Conservation (phyloP, 495 filamentous ascomycete species). For the Penicillium robsamsonii region DNA sequence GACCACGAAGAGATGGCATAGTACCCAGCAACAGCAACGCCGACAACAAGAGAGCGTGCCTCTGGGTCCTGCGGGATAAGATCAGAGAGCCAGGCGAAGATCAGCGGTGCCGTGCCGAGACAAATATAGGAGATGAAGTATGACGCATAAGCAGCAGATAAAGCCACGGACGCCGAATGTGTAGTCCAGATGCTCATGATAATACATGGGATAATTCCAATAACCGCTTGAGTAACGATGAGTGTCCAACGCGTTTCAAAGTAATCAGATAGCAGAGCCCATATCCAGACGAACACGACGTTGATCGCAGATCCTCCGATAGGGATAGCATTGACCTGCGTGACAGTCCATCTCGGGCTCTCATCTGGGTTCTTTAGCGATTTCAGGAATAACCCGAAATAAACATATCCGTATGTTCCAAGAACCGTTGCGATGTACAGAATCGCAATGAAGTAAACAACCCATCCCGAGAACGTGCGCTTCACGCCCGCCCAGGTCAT, state of each 20-base stretch:
- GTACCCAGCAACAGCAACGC: slow-evolving; percentile 32
- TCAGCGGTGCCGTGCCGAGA: slow-evolving; percentile 34
- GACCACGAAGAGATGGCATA: slow-evolving; percentile 36
- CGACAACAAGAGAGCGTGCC: slow-evolving; percentile 28
- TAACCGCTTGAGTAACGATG: slow-evolving; percentile 27
- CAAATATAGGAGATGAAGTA: slow-evolving; percentile 31
- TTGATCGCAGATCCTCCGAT: slow-evolving; percentile 36
- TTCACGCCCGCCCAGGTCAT: slow-evolving; percentile 31
- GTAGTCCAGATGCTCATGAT: slow-evolving; percentile 35
- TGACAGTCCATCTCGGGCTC: slow-evolving; percentile 21
- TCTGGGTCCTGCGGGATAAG: slow-evolving; percentile 35
- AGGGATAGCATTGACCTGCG: slow-evolving; percentile 34
- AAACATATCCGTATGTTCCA: slow-evolving; percentile 33
- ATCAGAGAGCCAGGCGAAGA: slow-evolving; percentile 35
- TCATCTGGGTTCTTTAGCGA: slow-evolving; percentile 29
- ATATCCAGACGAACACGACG: slow-evolving; percentile 37
- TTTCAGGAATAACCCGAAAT: slow-evolving; percentile 33
- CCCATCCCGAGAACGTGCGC: slow-evolving; percentile 33
- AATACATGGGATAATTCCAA: slow-evolving; percentile 33
- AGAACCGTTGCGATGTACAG: slow-evolving; percentile 32
- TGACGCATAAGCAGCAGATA: slow-evolving; percentile 29
- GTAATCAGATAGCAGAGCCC: slow-evolving; percentile 32
- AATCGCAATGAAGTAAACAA: slow-evolving; percentile 31
- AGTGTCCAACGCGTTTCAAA: slow-evolving; percentile 29
- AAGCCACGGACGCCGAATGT: slow-evolving; percentile 20